Percentiles rank a stretch among this genome's conserved stretches.
These are phyloP conservation scores for Aureobasidium leucospermi DNA, from an alignment of 2,329 filamentous ascomycete genomes.

Conservation along the genomic window DNA sequence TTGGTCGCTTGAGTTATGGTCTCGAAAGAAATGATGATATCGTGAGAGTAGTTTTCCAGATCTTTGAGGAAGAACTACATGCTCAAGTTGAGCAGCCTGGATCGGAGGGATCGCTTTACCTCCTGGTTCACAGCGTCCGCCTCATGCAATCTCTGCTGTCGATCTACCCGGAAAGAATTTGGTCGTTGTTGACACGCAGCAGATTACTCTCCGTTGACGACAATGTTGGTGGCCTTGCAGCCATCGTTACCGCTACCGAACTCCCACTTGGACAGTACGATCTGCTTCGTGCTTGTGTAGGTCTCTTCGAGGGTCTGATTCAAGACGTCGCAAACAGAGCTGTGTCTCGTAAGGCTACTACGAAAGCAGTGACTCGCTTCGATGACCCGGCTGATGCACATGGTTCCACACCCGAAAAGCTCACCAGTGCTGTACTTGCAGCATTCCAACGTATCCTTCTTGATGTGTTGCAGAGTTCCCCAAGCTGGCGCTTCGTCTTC, in stretches of 20 bases:
- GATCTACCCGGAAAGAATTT: slow-evolving; percentile 73
- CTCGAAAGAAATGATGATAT: slow-evolving; percentile 60
- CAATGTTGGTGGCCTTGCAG: slow-evolving; percentile 66
- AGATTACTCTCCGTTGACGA: slow-evolving; percentile 70
- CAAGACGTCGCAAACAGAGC: slow-evolving; percentile 66
- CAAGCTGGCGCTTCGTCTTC: slow-evolving; percentile 74
- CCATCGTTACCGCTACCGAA: slow-evolving; percentile 76
- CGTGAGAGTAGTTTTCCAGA: slow-evolving; percentile 72
- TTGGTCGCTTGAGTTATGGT: slow-evolving; percentile 45
- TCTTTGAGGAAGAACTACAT: slow-evolving; percentile 64
- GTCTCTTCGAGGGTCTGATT: slow-evolving; percentile 66
- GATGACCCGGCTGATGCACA: slow-evolving; percentile 44
- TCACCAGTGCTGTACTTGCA: slow-evolving; percentile 62
- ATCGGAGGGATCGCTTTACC: slow-evolving; percentile 54
- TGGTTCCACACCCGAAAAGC: slow-evolving; percentile 69
- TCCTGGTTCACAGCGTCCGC: slow-evolving; percentile 68
- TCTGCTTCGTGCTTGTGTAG: slow-evolving; percentile 66
- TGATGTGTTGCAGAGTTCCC: slow-evolving; percentile 78
- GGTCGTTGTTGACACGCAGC: slow-evolving; percentile 81
- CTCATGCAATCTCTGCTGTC: slow-evolving; percentile 69
- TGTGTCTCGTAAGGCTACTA: slow-evolving; percentile 55
- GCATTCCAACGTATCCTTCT: slow-evolving; percentile 69
- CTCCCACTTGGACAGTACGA: slow-evolving; percentile 68
- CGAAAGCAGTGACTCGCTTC: slow-evolving; percentile 45
- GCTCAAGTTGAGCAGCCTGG: slow-evolving; percentile 46